Evolutionary conservation across 192 early-diverging fungal genomes (phyloP), one percentile per base, ranked within the genome.

Genomic region (Umbelopsis ramanniana): DNA sequence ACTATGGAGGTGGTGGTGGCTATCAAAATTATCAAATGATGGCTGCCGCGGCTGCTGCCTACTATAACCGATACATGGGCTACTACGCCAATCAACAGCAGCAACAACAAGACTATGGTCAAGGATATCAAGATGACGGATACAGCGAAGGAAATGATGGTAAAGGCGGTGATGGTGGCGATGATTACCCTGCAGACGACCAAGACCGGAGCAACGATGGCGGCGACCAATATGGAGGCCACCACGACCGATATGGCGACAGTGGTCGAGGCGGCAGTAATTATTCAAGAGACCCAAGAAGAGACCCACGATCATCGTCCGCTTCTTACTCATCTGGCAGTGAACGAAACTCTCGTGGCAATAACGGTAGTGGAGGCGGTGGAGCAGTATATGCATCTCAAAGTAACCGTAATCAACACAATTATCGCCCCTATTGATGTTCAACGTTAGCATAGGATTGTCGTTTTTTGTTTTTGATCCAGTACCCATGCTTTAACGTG

Each of bases 311-410:
- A 47, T 52, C 55, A 53, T 67, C 66, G 11, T 68, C 68, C 1
- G 40, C 45, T 46, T 38, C 67, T 40, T 53, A 69, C 33, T 40
- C 52, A 23, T 57, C 47, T 33, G 47, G 57, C 14, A 48, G 35
- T 68, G 45, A 46, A 3, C 72, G 75, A 48, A 68, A 76, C 26
- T 72, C 75, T 17, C 70, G 70, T 45, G 73, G 60, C 12, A 73
- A 52, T 24, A 68, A 52, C 55, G 29, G 50, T 6, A 67, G 52
- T 45, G 73, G 77, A 46, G 73, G 72, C n/a, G 67, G 76, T 24
- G 79, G 80, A 12, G 75, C 83, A 14, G 52, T 84, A 45, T 73
- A 84, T 72, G 78, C 75, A 21, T 77, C 77, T n/a, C 74, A 73
- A 8, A 54, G 52, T 52, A 75, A 78, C 24, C 76, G 79, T 15